These are phyloP conservation scores for Zanthoxylum bungeanum DNA, from an alignment of 345 rosid genomes.

Conservation along the genomic window DNA sequence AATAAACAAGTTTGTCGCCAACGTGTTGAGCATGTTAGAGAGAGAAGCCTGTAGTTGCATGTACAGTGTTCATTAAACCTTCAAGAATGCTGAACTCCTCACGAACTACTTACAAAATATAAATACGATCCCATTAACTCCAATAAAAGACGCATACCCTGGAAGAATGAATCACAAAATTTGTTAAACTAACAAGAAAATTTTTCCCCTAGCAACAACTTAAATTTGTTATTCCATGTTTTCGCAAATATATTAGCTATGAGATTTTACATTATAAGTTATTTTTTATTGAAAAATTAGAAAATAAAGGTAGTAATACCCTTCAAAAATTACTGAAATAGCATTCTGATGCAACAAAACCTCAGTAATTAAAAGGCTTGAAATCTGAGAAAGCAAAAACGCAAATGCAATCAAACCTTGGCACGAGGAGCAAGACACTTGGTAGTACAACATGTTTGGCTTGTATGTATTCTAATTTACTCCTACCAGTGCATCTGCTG, in stretches of 20 bases:
- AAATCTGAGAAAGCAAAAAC: constrained; percentile 11
- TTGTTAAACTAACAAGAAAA: background rate
- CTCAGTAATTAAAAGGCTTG: background rate
- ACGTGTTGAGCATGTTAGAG: constrained; percentile 8
- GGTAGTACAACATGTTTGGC: constrained; percentile 94
- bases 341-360: background rate
- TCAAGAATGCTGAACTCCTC: constrained; percentile 94
- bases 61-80: constrained; percentile 99
- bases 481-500: constrained; percentile 97
- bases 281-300: background rate
- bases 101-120: constrained; percentile 70
- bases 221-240: background rate
- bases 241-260: background rate
- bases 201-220: background rate
- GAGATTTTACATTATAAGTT: background rate
- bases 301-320: background rate
- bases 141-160: background rate
- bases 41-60: constrained; percentile 86
- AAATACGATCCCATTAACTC: background rate
- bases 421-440: constrained; percentile 99
- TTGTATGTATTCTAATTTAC: constrained; percentile 86
- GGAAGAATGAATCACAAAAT: background rate
- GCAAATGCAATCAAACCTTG: constrained; percentile 61
- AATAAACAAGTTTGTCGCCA: constrained; percentile 14
- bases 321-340: background rate